phyloP scores from a whole-genome alignment of 129 eudicot genomes.

The Saussurea involucrata region DNA sequence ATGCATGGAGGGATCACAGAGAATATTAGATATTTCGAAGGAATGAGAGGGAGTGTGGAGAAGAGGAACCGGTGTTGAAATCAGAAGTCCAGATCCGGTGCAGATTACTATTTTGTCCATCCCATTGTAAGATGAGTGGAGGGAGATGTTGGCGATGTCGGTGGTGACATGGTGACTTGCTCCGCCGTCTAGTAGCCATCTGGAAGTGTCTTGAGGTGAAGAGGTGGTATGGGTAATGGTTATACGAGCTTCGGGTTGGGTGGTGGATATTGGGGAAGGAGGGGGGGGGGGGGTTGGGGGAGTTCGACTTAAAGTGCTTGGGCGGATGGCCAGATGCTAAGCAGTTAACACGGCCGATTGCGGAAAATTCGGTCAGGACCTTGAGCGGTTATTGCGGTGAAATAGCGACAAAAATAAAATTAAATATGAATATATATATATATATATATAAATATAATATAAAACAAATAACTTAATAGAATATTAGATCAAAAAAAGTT shows the following conservation, averaged over 20 bases:
- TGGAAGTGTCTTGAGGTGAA: neutral
- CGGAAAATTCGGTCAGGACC: no score
- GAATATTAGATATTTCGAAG: neutral
- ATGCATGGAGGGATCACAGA: neutral
- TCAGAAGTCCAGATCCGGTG: neutral
- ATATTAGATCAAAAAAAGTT: no score
- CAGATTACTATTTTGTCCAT: neutral
- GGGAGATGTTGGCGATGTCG: neutral
- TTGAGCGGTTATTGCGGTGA: no score
- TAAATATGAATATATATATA: no score
- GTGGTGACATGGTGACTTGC: neutral
- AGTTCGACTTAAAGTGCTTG: neutral
- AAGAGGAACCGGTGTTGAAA: neutral
- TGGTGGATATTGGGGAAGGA: neutral
- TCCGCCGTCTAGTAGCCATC: neutral
- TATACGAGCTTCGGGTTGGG: neutral
- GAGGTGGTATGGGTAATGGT: neutral
- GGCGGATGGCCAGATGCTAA: neutral
- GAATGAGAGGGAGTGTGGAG: neutral
- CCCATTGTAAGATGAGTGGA: neutral
- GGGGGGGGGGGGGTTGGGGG: no score
- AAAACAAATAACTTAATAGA: no score
- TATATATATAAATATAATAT: no score
- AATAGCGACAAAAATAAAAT: no score
- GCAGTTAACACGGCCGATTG: no score